Percentiles rank a stretch among this genome's conserved stretches.
These are phyloP conservation scores for Microsporum audouinii DNA, from an alignment of 2,329 filamentous ascomycete species.

Conservation along the genomic window DNA sequence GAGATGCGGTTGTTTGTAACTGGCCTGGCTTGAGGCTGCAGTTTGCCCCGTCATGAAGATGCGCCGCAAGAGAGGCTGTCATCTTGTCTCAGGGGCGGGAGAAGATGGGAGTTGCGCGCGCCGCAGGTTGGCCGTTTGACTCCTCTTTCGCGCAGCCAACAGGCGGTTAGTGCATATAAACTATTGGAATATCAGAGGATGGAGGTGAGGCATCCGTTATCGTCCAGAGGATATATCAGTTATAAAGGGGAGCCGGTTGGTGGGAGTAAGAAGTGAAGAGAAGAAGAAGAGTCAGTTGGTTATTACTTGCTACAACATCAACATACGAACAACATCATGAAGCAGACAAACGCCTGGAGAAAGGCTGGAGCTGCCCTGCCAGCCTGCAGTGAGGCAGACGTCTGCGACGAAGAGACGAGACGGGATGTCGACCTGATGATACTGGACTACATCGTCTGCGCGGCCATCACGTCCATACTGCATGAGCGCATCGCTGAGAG, in stretches of 20 bases:
- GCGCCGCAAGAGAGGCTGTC: too few species aligned
- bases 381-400: background rate
- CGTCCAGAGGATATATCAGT: background rate
- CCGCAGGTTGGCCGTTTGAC: background rate
- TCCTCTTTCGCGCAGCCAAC: background rate
- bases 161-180: background rate
- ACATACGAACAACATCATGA: background rate
- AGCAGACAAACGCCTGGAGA: background rate
- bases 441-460: conserved; percentile 45
- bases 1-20: background rate
- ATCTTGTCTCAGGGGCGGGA: background rate
- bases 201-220: background rate
- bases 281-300: background rate
- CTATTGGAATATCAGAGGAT: background rate
- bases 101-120: background rate
- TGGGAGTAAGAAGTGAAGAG: background rate
- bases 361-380: background rate
- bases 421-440: conserved; percentile 44
- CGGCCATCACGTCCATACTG: conserved; percentile 35
- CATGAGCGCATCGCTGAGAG: conserved; percentile 19
- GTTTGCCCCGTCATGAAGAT: too few species aligned
- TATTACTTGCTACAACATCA: background rate
- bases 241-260: background rate
- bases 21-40: background rate
- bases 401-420: background rate